Evolutionary conservation across 2,329 filamentous ascomycete species (phyloP), one percentile per base, ranked within the genome.

Genomic region (Apiospora kogelbergensis): DNA sequence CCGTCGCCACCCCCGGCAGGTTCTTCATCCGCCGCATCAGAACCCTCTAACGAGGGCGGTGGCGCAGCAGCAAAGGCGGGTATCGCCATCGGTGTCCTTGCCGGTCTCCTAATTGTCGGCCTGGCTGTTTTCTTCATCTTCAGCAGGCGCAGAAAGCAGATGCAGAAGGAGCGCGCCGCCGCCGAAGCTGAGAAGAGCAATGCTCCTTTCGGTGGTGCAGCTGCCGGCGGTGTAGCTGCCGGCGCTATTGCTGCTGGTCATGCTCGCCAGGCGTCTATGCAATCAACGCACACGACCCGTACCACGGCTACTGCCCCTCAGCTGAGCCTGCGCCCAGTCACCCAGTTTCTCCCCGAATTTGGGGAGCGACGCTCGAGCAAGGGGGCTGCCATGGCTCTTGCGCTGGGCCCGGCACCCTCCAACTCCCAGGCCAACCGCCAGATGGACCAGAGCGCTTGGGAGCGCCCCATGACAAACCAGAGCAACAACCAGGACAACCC

Each of bases 311-410:
- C 83, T 42, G 90, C 94, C 60, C 94, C 94, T n/a, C 91, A 91
- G 71, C 86, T 98, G 71, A 97, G 93, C 76, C 85, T 97, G 67
- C 91, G 94, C 65, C 94, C 94, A 2, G 88, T 96, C 65, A 95
- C 93, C 48, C 90, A 96, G 75, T 95, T 97, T 81, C 85, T 93
- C 46, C 92, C 93, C 6, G 90, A 88, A 76, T 86, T 93, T 67
- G 80, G 82, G 9, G 85, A 88, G 68, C 84, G 85, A 76, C 82
- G 84, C 66, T 77, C 79, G 44, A 89, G 84, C 81, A 85, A 84
- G 70, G 83, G 82, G 41, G 82, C 83, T 70, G 81, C 79, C 41
- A 78, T 85, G 68, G 74, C 78, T 63, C 72, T 81, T 48, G 74
- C 75, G 10, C 72, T 76, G 13, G 76, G 76, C 20, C 74, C 80